phyloP scores from a whole-genome alignment of 768 basidiomycete species.

The Tricholoma sp. region DNA sequence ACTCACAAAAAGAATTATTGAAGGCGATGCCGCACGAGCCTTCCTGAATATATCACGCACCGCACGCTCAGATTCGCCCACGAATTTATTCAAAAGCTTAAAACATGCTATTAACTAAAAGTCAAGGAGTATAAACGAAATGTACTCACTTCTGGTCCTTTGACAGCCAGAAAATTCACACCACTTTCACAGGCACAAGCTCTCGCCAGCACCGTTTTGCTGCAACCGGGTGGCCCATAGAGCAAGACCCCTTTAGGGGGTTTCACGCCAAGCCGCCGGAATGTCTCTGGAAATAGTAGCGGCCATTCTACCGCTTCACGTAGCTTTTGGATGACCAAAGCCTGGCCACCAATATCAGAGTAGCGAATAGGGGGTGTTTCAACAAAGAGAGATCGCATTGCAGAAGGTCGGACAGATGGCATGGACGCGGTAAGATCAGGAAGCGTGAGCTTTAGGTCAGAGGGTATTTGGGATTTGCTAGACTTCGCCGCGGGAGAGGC shows the following conservation, averaged over 20 bases:
- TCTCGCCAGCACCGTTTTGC: slow-evolving; percentile 89
- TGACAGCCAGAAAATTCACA: slow-evolving; percentile 94
- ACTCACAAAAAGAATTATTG: slow-evolving; percentile 93
- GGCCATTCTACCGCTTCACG: slow-evolving; percentile 97
- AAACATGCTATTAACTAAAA: slow-evolving; percentile 1
- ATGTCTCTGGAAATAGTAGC: slow-evolving; percentile 77
- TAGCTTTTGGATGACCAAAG: slow-evolving; percentile 74
- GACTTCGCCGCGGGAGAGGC: slow-evolving; percentile 18
- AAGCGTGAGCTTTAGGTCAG: slow-evolving; percentile 39
- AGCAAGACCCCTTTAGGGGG: slow-evolving; percentile 88
- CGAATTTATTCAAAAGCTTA: slow-evolving; percentile 94
- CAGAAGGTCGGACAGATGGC: slow-evolving; percentile 81
- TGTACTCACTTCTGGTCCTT: slow-evolving; percentile 84
- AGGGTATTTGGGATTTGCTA: slow-evolving; percentile 9
- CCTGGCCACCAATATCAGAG: slow-evolving; percentile 88
- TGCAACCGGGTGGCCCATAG: slow-evolving; percentile 97
- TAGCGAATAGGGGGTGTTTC: slow-evolving; percentile 81
- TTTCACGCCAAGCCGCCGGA: slow-evolving; percentile 79
- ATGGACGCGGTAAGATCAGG: slow-evolving; percentile 68
- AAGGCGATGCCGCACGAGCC: slow-evolving; percentile 89
- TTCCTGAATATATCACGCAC: slow-evolving; percentile 95
- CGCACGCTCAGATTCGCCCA: slow-evolving; percentile 94
- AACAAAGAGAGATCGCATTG: slow-evolving; percentile 90
- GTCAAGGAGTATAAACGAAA: slow-evolving; percentile 2
- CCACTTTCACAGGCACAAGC: slow-evolving; percentile 93